Evolutionary conservation across 306 rosid genomes (phyloP).

Genomic region (Fragaria vesca): DNA sequence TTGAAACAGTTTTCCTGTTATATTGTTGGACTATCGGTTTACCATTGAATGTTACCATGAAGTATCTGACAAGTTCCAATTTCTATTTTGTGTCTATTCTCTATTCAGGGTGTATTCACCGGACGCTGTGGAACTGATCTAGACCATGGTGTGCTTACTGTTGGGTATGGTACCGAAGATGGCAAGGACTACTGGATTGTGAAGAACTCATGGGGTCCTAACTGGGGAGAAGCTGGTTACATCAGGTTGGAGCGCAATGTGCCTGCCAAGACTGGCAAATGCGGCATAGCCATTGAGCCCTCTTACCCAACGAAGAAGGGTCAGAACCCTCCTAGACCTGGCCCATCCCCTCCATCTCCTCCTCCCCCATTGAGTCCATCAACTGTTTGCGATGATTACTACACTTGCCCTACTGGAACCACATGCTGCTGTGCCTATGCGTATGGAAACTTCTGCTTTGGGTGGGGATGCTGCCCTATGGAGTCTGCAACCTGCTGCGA

Average conservation of each 20-base stretch:
- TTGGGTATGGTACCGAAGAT: slow-evolving; percentile 77
- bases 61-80: neutral
- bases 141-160: slow-evolving; percentile 74
- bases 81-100: neutral
- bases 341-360: slow-evolving; percentile 71
- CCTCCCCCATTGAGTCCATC: slow-evolving; percentile 55
- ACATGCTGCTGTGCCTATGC: slow-evolving; percentile 78
- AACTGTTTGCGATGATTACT: slow-evolving; percentile 57
- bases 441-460: slow-evolving; percentile 59
- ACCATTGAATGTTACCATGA: neutral
- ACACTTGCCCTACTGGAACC: slow-evolving; percentile 57
- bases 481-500: slow-evolving; percentile 87
- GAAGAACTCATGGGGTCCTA: slow-evolving; percentile 83
- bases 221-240: slow-evolving; percentile 85
- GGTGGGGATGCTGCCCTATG: slow-evolving; percentile 91
- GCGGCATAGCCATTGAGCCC: slow-evolving; percentile 79
- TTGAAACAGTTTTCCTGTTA: neutral
- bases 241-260: slow-evolving; percentile 68
- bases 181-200: slow-evolving; percentile 75
- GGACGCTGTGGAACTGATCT: slow-evolving; percentile 78
- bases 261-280: slow-evolving; percentile 47
- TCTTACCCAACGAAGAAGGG: slow-evolving; percentile 82
- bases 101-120: slow-evolving; percentile 71
- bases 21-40: neutral
- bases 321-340: slow-evolving; percentile 73